Evolutionary conservation across 2,329 filamentous ascomycete species (phyloP), one percentile per base, ranked within the genome.

Genomic region (Metarhizium rileyi): DNA sequence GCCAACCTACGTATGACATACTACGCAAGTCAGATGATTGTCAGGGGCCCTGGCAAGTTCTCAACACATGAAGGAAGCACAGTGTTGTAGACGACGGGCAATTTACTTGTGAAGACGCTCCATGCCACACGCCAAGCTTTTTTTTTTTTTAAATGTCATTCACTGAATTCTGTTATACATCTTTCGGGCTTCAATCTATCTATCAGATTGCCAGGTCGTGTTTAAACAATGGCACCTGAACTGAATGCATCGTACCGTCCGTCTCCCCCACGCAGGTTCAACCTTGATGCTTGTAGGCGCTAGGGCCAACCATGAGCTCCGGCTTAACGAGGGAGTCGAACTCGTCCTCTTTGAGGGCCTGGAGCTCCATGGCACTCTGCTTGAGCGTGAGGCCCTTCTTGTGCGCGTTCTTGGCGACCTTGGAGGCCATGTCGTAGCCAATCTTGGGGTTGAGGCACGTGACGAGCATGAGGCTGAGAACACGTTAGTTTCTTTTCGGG

Each of bases 361-460:
- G 80, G 57, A 98, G 80, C 76, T 97, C 88, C 77, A 97, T 83
- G 20, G 93, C 91, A 63, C 86, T 91, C 73, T 95, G 74, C 78
- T 96, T 96, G 52, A 98, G 80, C 23, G 90, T 96, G 47, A 91
- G 72, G 30, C 90, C 90, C 81, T 97, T 97, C 81, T 96, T 96
- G 76, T 98, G 93, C 16, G 93, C 93, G 65, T 98, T 94, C 84
- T 96, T 96, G 63, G 90, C 90, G 23, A 95, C 90, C 77, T 95
- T 95, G 70, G 84, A 90, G 47, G 90, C 90, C 87, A 94, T 94
- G 67, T 96, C 90, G 70, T 96, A 95, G 53, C 90, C 91, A 65
- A 97, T 96, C 70, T 95, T 88, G 59, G 90, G 90, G 78, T 96
- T 96, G 55, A 97, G 78, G 77, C 91, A 96, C 57, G 93, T 98